phyloP scores from a whole-genome alignment of 129 eudicot genomes.

The Flaveria sonorensis region DNA sequence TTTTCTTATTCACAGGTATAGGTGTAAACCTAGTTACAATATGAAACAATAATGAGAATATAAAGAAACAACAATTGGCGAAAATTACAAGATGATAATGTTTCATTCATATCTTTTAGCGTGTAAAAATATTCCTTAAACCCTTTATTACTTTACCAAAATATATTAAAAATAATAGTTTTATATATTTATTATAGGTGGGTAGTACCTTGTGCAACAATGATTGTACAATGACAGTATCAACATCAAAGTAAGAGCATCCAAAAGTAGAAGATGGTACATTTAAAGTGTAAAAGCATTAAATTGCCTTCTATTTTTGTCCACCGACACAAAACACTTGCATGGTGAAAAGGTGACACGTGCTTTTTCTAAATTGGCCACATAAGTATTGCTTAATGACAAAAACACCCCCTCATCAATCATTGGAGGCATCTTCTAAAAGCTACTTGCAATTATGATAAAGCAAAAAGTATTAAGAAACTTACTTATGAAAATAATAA shows the following conservation, averaged over 20 bases:
- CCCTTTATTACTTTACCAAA: too few relatives aligned
- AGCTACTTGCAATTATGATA: constrained; percentile 32
- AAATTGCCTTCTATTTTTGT: constrained; percentile 31
- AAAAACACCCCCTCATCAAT: constrained; percentile 32
- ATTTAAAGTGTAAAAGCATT: constrained; percentile 19
- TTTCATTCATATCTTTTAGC: too few relatives aligned
- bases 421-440: constrained; percentile 43
- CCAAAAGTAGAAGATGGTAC: constrained; percentile 29
- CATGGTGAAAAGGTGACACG: constrained; percentile 20
- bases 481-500: not conserved
- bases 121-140: too few relatives aligned
- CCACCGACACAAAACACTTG: constrained; percentile 43
- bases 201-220: constrained; percentile 24
- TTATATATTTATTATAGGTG: too few relatives aligned
- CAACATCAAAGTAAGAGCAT: constrained; percentile 39
- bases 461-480: constrained; percentile 4
- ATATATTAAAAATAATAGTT: too few relatives aligned
- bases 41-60: too few relatives aligned
- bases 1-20: too few relatives aligned
- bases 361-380: constrained; percentile 20
- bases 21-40: too few relatives aligned
- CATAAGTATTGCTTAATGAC: constrained; percentile 9
- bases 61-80: too few relatives aligned
- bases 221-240: constrained; percentile 25
- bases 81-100: too few relatives aligned